Base-by-base conservation (phyloP, 208 protist genomes). In the Naegleria gruberi region DNA sequence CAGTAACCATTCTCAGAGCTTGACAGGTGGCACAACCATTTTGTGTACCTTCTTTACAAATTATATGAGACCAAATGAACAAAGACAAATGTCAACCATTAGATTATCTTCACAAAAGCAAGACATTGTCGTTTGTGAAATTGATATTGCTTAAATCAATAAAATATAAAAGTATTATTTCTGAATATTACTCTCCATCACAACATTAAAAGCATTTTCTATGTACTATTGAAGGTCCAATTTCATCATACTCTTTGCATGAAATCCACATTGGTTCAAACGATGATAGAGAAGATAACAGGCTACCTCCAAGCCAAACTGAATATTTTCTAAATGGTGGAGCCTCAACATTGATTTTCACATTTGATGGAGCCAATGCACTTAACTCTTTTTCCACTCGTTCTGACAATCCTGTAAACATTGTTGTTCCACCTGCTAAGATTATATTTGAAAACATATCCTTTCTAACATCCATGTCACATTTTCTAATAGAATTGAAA, bases 301-400 rank as follows among this genome's bases (percentile, higher is more conserved):
- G 97, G 30, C 96, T 97, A 86, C 98, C 99, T 87, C 99, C 98
- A 87, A 99, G 98, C 97, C 98, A 99, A 41, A 98, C 98, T 90
- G 94, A 97, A 95, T 98, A 98, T 92, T 98, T 97, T 55, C 98
- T 92, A 90, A 99, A 98, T 46, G 97, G 97, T 82, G 97, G 97
- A 42, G 97, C 97, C 47, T 98, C 94, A 45, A 99, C 96, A 93
- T 98, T 98, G 84, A 98, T 97, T 93, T 98, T 98, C 91, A 98
- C 98, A 26, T 96, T 97, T 19, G 46, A 15, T 19, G 46, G 46
- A 19, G 97, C 97, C 51, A 99, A 94, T 88, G 96, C 95, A 89
- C 93, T 94, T 77, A 99, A 94, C 92, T 99, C 97, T 93, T 98
- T 99, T 81, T 95, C 91, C 88, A 99, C 95, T 92, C 98, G 95